A percentile compares a stretch with the other conserved stretches of the same genome.
Evolutionary conservation across 192 early-diverging fungal species (phyloP).

Genomic region (Phycomyces blakesleeanus): DNA sequence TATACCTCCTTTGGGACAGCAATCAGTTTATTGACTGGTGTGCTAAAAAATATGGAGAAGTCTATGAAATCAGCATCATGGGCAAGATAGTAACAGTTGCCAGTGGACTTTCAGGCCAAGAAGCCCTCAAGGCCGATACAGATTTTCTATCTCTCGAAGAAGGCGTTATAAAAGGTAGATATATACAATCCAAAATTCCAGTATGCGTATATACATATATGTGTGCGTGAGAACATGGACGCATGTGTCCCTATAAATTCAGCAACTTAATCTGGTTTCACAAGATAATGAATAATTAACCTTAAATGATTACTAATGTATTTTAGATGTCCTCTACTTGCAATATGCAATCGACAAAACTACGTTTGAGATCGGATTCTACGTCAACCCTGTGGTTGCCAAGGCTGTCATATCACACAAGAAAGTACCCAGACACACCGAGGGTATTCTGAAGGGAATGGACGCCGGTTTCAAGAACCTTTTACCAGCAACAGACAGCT

Average conservation of each 20-base stretch:
- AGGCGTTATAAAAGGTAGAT: conserved; percentile 3
- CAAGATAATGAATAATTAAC: no score
- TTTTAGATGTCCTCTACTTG: conserved; percentile 20
- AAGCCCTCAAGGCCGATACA: conserved; percentile 17
- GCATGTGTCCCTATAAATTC: no score
- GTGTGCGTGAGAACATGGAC: no score
- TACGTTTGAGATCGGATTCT: conserved; percentile 22
- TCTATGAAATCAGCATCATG: conserved; percentile 15
- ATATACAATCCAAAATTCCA: neutral
- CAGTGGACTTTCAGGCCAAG: conserved; percentile 13
- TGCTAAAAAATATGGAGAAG: conserved; percentile 21
- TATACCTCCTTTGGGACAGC: conserved; percentile 8
- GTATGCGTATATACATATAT: no score
- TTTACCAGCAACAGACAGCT: neutral
- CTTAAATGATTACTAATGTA: no score
- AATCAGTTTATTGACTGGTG: conserved; percentile 28
- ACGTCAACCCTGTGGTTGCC: conserved; percentile 18
- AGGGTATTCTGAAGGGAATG: conserved; percentile 11
- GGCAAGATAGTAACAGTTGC: conserved; percentile 16
- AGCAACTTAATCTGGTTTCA: no score
- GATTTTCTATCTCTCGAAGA: conserved; percentile 16
- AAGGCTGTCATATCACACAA: neutral
- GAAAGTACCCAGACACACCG: conserved; percentile 12
- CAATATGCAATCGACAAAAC: conserved; percentile 13
- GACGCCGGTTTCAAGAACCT: neutral